Evolutionary conservation across 495 filamentous ascomycete species (phyloP), one percentile per base, ranked within the genome.

Genomic region (Cercophora samala): DNA sequence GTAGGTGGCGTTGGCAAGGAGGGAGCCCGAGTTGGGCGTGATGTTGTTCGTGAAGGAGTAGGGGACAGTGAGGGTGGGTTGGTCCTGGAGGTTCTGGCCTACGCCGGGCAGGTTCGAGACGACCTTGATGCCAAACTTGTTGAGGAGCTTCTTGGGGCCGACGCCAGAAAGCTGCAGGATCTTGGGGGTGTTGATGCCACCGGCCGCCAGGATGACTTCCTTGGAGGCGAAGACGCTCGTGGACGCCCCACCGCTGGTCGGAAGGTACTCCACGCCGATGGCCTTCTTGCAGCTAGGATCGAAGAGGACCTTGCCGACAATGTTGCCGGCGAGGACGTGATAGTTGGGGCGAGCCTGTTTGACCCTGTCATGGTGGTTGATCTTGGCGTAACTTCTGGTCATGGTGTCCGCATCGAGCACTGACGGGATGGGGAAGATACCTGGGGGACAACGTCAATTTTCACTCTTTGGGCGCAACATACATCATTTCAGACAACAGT

Each of bases 121-220:
- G 13, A 93, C 84, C 13, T 86, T 83, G 65, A 96, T 93, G 4
- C 80, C 80, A 61, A 93, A 81, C 26, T 79, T 76, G 37, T 83
- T 73, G 52, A 95, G 88, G 64, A 93, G 89, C 66, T 84, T 69
- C 55, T 80, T 77, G 19, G 89, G 88, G 19, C 92, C 92, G 58
- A 96, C 82, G 19, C 91, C 91, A 55, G 90, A 93, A 25, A 90
- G 85, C 63, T 93, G 80, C 15, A 86, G 74, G n/a, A 88, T 76
- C 65, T 88, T 85, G 19, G 85, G 86, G 4, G 85, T 85, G 54
- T 84, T 79, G 6, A 89, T 62, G n/a, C 82, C 78, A 17, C 87
- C 87, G 1, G 85, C 85, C 9, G 84, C 80, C 17, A 88, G 63
- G 64, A 88, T 82, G 37, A 88, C 83, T 68, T 88, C 84, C 59